A percentile compares a stretch with the other conserved stretches of the same genome.
phyloP scores from a whole-genome alignment of 2,329 filamentous ascomycete genomes.

The Metarhizium humberi region DNA sequence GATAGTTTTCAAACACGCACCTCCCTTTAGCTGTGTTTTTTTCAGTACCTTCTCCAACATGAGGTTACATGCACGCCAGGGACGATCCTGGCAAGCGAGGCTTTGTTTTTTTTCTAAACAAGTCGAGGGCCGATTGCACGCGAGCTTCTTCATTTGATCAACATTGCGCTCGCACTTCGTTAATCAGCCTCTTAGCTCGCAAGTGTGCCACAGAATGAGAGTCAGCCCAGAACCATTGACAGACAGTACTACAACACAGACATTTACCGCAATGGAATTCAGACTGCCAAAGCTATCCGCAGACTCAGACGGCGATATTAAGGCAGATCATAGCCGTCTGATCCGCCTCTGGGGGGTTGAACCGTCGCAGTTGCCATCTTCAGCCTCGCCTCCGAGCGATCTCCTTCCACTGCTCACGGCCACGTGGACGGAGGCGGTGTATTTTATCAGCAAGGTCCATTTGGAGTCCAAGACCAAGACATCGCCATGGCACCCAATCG shows the following conservation, averaged over 20 bases:
- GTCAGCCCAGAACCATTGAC: too few species aligned
- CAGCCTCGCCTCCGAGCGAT: slow-evolving; percentile 28
- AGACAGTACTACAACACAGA: background rate
- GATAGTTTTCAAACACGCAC: background rate
- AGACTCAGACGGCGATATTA: background rate
- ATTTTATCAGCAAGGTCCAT: slow-evolving; percentile 47
- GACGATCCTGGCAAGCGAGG: background rate
- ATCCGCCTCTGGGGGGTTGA: slow-evolving; percentile 46
- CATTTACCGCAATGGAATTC: slow-evolving; percentile 1
- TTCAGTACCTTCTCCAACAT: background rate
- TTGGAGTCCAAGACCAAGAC: background rate
- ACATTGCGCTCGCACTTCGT: too few species aligned
- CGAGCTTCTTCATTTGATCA: background rate
- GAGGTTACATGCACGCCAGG: background rate
- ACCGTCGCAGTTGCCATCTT: slow-evolving; percentile 35
- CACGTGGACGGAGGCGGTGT: slow-evolving; percentile 47
- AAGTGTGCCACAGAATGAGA: too few species aligned
- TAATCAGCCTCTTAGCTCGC: too few species aligned
- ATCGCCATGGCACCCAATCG: slow-evolving; percentile 39
- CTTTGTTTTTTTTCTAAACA: too few species aligned
- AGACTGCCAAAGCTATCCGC: background rate
- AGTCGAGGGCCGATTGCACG: background rate
- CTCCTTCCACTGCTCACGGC: slow-evolving; percentile 41
- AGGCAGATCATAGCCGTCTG: slow-evolving; percentile 30
- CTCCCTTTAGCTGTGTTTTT: too few species aligned